Percentiles rank a stretch among this genome's conserved stretches.
These are phyloP conservation scores for Phytopythium helicoides DNA, from an alignment of 352 stramenopile species.

Conservation along the genomic window DNA sequence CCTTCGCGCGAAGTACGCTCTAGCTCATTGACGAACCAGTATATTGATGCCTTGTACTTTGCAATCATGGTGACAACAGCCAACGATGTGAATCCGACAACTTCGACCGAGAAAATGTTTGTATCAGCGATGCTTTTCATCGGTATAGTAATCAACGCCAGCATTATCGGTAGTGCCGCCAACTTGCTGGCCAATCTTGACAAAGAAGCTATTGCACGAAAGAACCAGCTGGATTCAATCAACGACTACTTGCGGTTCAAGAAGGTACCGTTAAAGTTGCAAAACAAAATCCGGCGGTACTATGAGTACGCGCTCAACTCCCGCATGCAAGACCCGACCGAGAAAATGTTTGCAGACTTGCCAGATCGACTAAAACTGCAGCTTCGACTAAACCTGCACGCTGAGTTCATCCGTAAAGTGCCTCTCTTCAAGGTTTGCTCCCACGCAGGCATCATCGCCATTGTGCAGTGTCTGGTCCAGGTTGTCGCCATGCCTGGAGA, in stretches of 20 bases:
- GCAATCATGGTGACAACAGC: conserved; percentile 65
- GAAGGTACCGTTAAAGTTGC: conserved; percentile 58
- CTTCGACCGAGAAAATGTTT: conserved; percentile 53
- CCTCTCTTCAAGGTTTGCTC: conserved; percentile 70
- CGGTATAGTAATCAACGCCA: conserved; percentile 76
- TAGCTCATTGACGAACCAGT: conserved; percentile 38
- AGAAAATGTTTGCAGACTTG: conserved; percentile 67
- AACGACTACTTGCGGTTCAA: conserved; percentile 84
- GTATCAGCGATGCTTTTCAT: conserved; percentile 72
- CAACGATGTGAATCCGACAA: conserved; percentile 59
- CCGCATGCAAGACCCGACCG: conserved; percentile 50
- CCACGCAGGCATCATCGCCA: conserved; percentile 63
- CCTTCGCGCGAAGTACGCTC: conserved; percentile 22
- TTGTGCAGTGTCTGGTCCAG: conserved; percentile 64
- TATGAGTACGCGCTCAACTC: conserved; percentile 75
- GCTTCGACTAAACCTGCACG: conserved; percentile 63
- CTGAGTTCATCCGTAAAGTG: conserved; percentile 71
- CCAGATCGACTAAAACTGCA: conserved; percentile 66
- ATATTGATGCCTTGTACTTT: conserved; percentile 61
- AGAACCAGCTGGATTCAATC: conserved; percentile 78
- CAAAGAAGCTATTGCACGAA: conserved; percentile 68
- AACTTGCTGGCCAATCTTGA: conserved; percentile 77
- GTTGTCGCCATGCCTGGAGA: conserved; percentile 69
- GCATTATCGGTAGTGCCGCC: conserved; percentile 73
- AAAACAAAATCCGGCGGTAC: conserved; percentile 73